Conservation (phyloP, 805 yeast genomes). For the Saturnispora zaruensis region DNA sequence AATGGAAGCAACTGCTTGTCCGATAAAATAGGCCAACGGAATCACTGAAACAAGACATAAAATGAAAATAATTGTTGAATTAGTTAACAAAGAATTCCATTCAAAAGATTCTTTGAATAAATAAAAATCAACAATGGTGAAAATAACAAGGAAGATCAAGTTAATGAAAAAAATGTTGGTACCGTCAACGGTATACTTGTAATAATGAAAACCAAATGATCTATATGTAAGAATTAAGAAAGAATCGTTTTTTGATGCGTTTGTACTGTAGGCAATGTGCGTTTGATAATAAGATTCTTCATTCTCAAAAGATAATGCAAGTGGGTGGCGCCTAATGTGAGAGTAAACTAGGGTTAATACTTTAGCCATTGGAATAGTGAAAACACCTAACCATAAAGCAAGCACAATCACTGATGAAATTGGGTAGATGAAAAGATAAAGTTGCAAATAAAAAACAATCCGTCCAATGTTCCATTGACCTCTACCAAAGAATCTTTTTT, state of each 20-base stretch:
- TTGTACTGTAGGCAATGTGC: constrained; percentile 14
- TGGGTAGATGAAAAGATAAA: constrained; percentile 66
- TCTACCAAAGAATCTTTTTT: constrained; percentile 68
- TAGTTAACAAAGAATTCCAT: constrained; percentile 38
- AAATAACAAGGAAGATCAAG: constrained; percentile 65
- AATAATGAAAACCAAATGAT: constrained; percentile 86
- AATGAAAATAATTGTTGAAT: constrained; percentile 59
- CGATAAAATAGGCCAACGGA: constrained; percentile 93
- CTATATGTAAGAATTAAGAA: constrained; percentile 85
- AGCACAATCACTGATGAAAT: constrained; percentile 44
- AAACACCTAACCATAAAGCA: constrained; percentile 72
- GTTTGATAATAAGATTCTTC: constrained; percentile 42
- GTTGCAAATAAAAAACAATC: constrained; percentile 61
- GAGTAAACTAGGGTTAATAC: constrained; percentile 56
- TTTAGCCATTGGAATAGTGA: constrained; percentile 91
- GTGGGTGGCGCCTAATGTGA: constrained; percentile 83
- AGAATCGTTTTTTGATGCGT: constrained; percentile 38
- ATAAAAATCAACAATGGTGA: constrained; percentile 74
- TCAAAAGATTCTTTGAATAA: constrained; percentile 41
- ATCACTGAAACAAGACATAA: constrained; percentile 76
- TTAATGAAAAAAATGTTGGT: constrained; percentile 90
- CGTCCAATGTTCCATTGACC: constrained; percentile 88
- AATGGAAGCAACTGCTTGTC: constrained; percentile 98
- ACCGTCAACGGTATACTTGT: constrained; percentile 94
- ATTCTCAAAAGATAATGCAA: constrained; percentile 69